phyloP scores from a whole-genome alignment of 1,284 basidiomycete genomes.

The Ceratobasidium theobromae region DNA sequence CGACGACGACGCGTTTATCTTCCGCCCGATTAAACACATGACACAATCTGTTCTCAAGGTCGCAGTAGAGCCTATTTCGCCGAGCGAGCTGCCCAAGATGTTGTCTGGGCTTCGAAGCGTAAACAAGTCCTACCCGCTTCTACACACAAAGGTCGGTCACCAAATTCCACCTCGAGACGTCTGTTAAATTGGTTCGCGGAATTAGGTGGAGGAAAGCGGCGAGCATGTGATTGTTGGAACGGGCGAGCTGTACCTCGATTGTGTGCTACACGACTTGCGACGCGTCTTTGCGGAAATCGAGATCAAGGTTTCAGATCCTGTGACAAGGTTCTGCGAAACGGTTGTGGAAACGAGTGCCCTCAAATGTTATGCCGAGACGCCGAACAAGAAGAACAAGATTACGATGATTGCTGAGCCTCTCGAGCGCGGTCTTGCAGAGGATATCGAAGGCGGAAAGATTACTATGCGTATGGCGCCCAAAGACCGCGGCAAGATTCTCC shows the following conservation, averaged over 20 bases:
- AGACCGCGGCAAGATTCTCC: constrained; percentile 90
- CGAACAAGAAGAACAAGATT: constrained; percentile 98
- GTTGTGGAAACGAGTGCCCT: constrained; percentile 97
- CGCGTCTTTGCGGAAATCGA: constrained; percentile 95
- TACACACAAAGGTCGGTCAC: constrained; percentile 80
- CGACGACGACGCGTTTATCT: constrained; percentile 87
- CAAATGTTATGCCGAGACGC: constrained; percentile 98
- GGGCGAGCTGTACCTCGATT: constrained; percentile 96
- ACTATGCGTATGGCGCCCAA: constrained; percentile 92
- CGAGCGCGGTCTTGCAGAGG: constrained; percentile 90
- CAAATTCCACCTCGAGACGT: neutral
- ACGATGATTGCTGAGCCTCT: constrained; percentile 98
- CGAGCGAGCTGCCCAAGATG: constrained; percentile 98
- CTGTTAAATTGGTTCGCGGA: neutral
- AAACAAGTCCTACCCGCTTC: constrained; percentile 96
- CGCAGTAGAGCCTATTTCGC: constrained; percentile 96
- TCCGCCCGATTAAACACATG: constrained; percentile 93
- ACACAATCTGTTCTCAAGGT: constrained; percentile 98
- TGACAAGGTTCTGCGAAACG: constrained; percentile 98
- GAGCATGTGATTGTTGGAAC: constrained; percentile 98
- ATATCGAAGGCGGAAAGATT: constrained; percentile 88
- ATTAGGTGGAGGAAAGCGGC: constrained; percentile 83
- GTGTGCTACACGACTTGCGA: constrained; percentile 93
- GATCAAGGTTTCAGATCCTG: constrained; percentile 99
- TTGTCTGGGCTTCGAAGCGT: constrained; percentile 93